These are phyloP conservation scores for Teratosphaeria zuluensis DNA, from an alignment of 2,329 filamentous ascomycete species.

Conservation along the genomic window DNA sequence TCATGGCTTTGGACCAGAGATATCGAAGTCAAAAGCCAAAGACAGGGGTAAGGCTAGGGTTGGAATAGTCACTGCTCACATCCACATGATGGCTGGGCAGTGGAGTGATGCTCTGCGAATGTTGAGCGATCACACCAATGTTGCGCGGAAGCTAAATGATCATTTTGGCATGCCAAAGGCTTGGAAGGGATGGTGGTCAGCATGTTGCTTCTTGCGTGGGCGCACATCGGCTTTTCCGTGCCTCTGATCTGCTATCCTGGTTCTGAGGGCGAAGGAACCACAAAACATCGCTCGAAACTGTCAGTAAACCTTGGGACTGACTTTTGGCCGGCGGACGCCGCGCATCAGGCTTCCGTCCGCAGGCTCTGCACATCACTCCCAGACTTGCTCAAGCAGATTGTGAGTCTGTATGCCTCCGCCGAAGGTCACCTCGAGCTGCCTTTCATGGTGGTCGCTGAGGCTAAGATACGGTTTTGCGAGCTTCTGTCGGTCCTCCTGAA, in stretches of 20 bases:
- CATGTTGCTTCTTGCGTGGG: slow-evolving; percentile 75
- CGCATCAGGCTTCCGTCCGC: slow-evolving; percentile 28
- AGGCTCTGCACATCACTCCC: slow-evolving; percentile 53
- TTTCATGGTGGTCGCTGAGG: slow-evolving; percentile 61
- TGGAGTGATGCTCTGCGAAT: slow-evolving; percentile 84
- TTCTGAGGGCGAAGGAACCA: slow-evolving; percentile 14
- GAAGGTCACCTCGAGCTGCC: slow-evolving; percentile 56
- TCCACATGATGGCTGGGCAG: slow-evolving; percentile 80
- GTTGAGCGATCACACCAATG: slow-evolving; percentile 66
- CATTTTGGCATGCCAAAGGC: slow-evolving; percentile 97
- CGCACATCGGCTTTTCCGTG: slow-evolving; percentile 71
- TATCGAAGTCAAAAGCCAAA: slow-evolving; percentile 50
- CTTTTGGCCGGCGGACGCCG: slow-evolving; percentile 9
- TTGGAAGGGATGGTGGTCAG: slow-evolving; percentile 79
- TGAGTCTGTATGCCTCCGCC: slow-evolving; percentile 60
- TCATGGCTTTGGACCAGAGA: slow-evolving; percentile 54
- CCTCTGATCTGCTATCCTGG: slow-evolving; percentile 26
- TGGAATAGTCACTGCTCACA: slow-evolving; percentile 68
- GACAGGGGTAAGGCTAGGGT: slow-evolving; percentile 73
- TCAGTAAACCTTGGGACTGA: slow-evolving; percentile 10
- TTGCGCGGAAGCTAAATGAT: slow-evolving; percentile 72
- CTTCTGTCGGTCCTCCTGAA: slow-evolving; percentile 58
- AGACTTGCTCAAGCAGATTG: slow-evolving; percentile 64
- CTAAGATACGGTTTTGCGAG: slow-evolving; percentile 63
- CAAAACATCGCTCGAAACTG: slow-evolving; percentile 14